Evolutionary conservation across 2,329 filamentous ascomycete genomes (phyloP), one percentile per base, ranked within the genome.

Genomic region (Apiospora sp.): DNA sequence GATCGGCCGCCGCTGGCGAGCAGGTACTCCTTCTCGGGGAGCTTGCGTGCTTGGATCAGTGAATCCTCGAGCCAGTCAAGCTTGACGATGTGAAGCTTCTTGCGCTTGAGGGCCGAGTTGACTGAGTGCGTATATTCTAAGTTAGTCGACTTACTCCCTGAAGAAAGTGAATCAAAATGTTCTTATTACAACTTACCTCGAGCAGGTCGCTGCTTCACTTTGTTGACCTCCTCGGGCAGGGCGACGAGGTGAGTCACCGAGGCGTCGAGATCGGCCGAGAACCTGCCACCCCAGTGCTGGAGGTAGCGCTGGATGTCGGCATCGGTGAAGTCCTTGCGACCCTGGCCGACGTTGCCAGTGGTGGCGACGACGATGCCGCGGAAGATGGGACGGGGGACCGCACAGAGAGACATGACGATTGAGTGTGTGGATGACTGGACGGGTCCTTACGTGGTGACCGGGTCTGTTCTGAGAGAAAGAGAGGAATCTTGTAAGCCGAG

Each of bases 211-310:
- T n/a, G 13, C 58, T 64, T 64, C 0, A 22, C 3, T 0, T 22
- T 10, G 7, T 64, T 10, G 1, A 64, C 19, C 8, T 68, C 41
- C 2, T 68, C 10, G 13, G 41, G n/a, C 3, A 89, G 90, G 71
- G 90, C 89, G 30, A 98, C 86, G 0, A 98, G 83, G 81, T 97
- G 94, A 0, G 94, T 97, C 13, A 92, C 89, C 0, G 84, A 77
- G 0, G 85, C 79, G 37, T 85, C 85, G 24, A 94, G 82, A 0
- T 85, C 82, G 0, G 84, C 79, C 0, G 84, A 82, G 78, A 91
- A 92, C 1, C 72, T 80, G 1, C 93, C 94, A 8, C 89, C 90
- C 72, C 92, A 89, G 4, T 84, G 79, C 4, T 84, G 83, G 13
- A 94, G 86, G 93, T 94, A 97, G 51, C 84, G 84, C 48, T 86